Conservation (phyloP, 805 yeast species). For the Tetrapisispora phaffii region DNA sequence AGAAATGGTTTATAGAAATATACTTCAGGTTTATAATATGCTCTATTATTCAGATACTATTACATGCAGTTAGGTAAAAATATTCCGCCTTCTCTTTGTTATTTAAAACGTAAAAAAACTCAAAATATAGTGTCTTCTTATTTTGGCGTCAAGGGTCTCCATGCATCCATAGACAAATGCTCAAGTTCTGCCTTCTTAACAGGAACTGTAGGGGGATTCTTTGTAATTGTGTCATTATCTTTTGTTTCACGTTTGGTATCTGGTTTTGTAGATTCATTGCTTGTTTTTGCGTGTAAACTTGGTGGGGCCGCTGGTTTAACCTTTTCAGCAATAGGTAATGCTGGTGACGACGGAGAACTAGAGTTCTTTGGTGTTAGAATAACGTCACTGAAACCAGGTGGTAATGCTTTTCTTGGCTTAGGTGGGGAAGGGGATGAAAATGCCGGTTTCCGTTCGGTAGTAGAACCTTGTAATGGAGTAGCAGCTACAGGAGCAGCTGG, state of each 20-base stretch:
- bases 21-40: too few relatives aligned
- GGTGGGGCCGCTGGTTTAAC: background rate
- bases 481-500: too few relatives aligned
- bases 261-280: background rate
- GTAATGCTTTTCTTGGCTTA: conserved; percentile 25
- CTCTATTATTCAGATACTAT: background rate
- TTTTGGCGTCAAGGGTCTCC: conserved; percentile 45
- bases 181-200: conserved; percentile 21
- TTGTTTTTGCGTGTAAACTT: background rate
- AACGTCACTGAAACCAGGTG: conserved; percentile 31
- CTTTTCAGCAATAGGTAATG: background rate
- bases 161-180: conserved; percentile 33
- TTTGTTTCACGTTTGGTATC: background rate
- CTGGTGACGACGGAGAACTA: background rate
- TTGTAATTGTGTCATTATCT: conserved; percentile 3
- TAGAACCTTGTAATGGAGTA: too few relatives aligned
- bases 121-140: conserved; percentile 9
- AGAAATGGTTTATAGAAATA: too few relatives aligned
- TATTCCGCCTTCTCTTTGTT: background rate
- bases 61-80: background rate
- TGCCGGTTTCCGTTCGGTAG: background rate
- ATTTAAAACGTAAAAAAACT: too few relatives aligned
- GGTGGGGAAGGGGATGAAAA: conserved; percentile 26
- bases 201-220: conserved; percentile 23
- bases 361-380: conserved; percentile 27